phyloP scores from a whole-genome alignment of 2,329 filamentous ascomycete genomes.

The Capronia americana region DNA sequence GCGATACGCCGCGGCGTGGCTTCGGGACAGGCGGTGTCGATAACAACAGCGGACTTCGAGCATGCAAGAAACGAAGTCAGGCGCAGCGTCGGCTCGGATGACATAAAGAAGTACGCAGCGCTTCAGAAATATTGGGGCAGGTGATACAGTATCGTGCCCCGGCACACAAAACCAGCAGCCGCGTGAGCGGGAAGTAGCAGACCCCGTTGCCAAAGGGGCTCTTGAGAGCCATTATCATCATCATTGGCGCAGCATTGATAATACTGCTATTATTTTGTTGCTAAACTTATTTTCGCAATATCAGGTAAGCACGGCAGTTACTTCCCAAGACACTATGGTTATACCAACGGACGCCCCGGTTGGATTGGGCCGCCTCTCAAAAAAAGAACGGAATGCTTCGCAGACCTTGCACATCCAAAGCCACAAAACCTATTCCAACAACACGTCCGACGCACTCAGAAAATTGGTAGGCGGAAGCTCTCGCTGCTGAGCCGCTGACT shows the following conservation, averaged over 20 bases:
- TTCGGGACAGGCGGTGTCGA: slow-evolving; percentile 15
- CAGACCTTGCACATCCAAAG: slow-evolving; percentile 26
- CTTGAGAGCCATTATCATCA: neutral
- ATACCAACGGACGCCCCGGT: slow-evolving; percentile 24
- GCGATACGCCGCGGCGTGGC: slow-evolving; percentile 53
- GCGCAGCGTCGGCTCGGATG: slow-evolving; percentile 57
- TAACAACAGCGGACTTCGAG: slow-evolving; percentile 35
- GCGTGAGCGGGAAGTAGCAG: neutral
- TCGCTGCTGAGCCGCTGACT: slow-evolving; percentile 24
- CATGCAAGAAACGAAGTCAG: slow-evolving; percentile 34
- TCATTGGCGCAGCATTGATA: neutral
- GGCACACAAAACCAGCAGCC: neutral
- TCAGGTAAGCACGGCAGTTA: slow-evolving; percentile 7
- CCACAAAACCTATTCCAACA: slow-evolving; percentile 30
- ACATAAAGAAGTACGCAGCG: slow-evolving; percentile 63
- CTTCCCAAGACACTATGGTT: slow-evolving; percentile 17
- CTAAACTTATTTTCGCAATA: neutral
- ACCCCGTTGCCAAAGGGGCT: neutral
- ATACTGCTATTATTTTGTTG: neutral
- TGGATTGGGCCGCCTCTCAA: slow-evolving; percentile 7
- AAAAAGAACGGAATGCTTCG: slow-evolving; percentile 11
- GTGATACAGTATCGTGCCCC: neutral
- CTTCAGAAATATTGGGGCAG: slow-evolving; percentile 58
- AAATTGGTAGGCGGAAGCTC: slow-evolving; percentile 26
- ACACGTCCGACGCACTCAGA: slow-evolving; percentile 23